Evolutionary conservation across 106 monocot genomes (phyloP).

Genomic region (Ottelia alismoides): DNA sequence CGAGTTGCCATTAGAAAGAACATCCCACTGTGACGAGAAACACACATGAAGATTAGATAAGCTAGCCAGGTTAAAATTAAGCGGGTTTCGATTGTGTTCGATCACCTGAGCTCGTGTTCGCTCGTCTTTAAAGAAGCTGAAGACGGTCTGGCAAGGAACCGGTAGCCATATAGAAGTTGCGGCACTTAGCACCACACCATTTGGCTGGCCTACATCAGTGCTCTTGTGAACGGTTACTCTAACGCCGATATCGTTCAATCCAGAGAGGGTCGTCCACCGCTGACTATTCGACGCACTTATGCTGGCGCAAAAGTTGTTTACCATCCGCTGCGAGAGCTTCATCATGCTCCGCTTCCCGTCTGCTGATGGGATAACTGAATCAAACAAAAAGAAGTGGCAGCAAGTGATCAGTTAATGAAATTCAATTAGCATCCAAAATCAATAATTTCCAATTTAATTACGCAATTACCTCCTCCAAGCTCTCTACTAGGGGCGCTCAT

Average conservation of each 20-base stretch:
- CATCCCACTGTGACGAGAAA: constrained; percentile 78
- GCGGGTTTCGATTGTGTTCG: neutral
- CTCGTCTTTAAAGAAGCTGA: constrained; percentile 80
- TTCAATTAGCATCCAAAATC: too few species aligned
- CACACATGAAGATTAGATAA: neutral
- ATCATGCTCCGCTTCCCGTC: constrained; percentile 62
- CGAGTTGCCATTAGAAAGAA: constrained; percentile 61
- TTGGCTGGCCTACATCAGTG: constrained; percentile 54
- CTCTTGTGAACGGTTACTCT: constrained; percentile 59
- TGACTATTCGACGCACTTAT: constrained; percentile 27
- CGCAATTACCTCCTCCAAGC: constrained; percentile 7
- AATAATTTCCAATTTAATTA: neutral
- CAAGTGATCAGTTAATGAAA: too few species aligned
- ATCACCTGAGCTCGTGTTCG: constrained; percentile 59
- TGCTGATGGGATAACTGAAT: constrained; percentile 22
- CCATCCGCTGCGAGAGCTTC: constrained; percentile 67
- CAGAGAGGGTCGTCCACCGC: constrained; percentile 60
- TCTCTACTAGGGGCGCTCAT: constrained; percentile 5
- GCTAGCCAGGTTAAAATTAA: neutral
- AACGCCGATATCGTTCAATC: constrained; percentile 58
- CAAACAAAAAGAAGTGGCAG: too few species aligned
- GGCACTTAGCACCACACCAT: constrained; percentile 65
- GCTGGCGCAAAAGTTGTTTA: constrained; percentile 43
- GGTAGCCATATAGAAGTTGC: constrained; percentile 81
- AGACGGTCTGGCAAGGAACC: constrained; percentile 48